phyloP scores from a whole-genome alignment of 441 rosid genomes.

The Populus trichocarpa region DNA sequence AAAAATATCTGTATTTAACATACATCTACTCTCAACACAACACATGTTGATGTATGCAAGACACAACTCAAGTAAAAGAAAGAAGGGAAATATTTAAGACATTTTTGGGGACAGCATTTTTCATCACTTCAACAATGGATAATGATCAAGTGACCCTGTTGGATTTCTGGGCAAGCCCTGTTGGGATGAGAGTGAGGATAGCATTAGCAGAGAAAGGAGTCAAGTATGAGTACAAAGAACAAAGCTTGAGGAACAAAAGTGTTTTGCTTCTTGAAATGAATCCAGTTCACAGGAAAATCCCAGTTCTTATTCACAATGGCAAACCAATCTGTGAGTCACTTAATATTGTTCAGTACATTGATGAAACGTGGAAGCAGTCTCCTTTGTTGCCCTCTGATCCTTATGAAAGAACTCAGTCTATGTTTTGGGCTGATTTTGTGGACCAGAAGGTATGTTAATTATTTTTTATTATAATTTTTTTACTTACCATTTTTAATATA shows the following conservation, averaged over 20 bases:
- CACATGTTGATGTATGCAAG: not conserved
- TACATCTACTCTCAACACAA: no score
- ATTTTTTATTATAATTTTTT: no score
- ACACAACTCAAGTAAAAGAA: not conserved
- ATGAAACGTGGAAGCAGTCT: slow-evolving; percentile 17
- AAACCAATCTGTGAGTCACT: slow-evolving; percentile 29
- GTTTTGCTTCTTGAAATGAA: slow-evolving; percentile 26
- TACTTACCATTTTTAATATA: not conserved
- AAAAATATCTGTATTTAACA: no score
- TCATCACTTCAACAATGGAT: not conserved
- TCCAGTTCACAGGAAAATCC: slow-evolving; percentile 28
- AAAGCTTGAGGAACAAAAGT: slow-evolving; percentile 22
- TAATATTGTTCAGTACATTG: slow-evolving; percentile 19
- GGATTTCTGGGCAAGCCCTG: no score
- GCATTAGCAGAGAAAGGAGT: slow-evolving; percentile 23
- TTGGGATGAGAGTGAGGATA: slow-evolving; percentile 21
- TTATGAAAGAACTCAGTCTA: slow-evolving; percentile 19
- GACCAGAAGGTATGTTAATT: no score
- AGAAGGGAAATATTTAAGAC: not conserved
- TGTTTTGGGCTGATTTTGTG: no score
- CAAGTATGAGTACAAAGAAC: slow-evolving; percentile 17
- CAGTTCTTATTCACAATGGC: slow-evolving; percentile 28
- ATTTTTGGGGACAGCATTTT: not conserved
- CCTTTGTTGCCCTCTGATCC: slow-evolving; percentile 26
- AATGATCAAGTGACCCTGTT: slow-evolving; percentile 17